phyloP scores from a whole-genome alignment of 139 green algal genomes.

The Haematococcus sp. region DNA sequence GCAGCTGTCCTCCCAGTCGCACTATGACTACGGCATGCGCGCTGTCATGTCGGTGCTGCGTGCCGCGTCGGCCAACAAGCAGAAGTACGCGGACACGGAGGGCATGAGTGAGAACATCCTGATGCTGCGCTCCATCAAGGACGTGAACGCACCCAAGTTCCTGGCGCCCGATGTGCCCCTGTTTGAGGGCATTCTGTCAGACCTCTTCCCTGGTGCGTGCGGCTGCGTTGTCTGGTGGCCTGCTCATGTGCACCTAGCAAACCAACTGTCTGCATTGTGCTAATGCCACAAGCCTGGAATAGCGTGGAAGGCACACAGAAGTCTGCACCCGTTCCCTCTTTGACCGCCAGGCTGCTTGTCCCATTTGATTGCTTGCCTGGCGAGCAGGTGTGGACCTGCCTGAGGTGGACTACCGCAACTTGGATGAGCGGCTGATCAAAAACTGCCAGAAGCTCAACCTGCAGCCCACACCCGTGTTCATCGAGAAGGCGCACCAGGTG shows the following conservation, averaged over 20 bases:
- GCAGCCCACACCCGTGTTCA: slow-evolving; percentile 56
- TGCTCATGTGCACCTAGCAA: neutral
- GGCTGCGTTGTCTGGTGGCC: too few species aligned
- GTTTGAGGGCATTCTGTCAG: slow-evolving; percentile 77
- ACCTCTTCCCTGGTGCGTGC: slow-evolving; percentile 69
- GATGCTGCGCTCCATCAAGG: slow-evolving; percentile 67
- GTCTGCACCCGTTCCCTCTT: too few species aligned
- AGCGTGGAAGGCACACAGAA: too few species aligned
- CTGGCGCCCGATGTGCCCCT: slow-evolving; percentile 76
- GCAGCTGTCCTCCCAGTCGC: slow-evolving; percentile 77
- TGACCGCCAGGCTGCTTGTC: too few species aligned
- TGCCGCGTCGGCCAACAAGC: slow-evolving; percentile 70
- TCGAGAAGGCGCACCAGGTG: slow-evolving; percentile 74
- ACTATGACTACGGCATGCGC: slow-evolving; percentile 85
- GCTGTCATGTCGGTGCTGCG: slow-evolving; percentile 79
- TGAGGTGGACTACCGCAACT: slow-evolving; percentile 49
- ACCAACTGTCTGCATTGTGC: neutral
- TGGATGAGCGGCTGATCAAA: slow-evolving; percentile 32
- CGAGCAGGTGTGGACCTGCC: slow-evolving; percentile 61
- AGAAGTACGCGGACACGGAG: slow-evolving; percentile 47
- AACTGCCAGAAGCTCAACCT: slow-evolving; percentile 49
- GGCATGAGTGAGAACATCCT: slow-evolving; percentile 58
- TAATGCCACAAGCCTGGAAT: too few species aligned
- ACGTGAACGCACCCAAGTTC: slow-evolving; percentile 87
- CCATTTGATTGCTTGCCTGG: neutral